phyloP scores from a whole-genome alignment of 148 eudicot genomes.

The Rhododendron vialii region DNA sequence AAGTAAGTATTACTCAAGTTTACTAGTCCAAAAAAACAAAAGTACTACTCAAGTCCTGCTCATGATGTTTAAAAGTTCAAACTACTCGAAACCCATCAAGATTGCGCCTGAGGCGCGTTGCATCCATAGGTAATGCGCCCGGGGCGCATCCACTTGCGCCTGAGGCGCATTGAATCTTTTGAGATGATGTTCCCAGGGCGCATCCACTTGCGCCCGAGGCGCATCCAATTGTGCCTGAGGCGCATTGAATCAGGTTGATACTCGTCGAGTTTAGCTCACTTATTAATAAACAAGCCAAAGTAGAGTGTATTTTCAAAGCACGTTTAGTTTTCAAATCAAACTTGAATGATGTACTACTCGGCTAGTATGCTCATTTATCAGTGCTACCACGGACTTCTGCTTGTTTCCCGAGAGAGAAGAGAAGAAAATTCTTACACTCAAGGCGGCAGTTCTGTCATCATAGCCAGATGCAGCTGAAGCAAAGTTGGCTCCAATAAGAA shows the following conservation, averaged over 20 bases:
- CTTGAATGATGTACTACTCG: not conserved
- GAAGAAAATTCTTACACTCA: conserved; percentile 39
- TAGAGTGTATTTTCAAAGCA: not conserved
- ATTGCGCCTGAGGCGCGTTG: not conserved
- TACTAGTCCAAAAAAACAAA: too few species aligned
- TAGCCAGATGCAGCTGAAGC: conserved; percentile 95
- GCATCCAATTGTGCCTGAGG: too few species aligned
- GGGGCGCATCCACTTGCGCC: too few species aligned
- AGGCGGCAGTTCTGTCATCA: conserved; percentile 75
- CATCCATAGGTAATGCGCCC: too few species aligned
- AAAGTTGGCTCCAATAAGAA: conserved; percentile 83
- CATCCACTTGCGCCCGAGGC: too few species aligned
- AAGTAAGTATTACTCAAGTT: not conserved
- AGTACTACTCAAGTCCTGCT: not conserved
- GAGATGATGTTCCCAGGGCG: too few species aligned
- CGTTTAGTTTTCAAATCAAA: not conserved
- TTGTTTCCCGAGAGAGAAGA: conserved; percentile 1
- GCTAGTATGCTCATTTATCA: not conserved
- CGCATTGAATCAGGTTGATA: not conserved
- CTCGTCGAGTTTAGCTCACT: not conserved
- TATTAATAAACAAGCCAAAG: not conserved
- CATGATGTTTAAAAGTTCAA: not conserved
- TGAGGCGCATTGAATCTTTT: too few species aligned
- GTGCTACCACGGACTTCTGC: not conserved
- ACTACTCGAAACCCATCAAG: not conserved